Percentiles rank a stretch among this genome's conserved stretches.
These are phyloP conservation scores for Penicillium tannophilum DNA, from an alignment of 495 filamentous ascomycete genomes.

Conservation along the genomic window DNA sequence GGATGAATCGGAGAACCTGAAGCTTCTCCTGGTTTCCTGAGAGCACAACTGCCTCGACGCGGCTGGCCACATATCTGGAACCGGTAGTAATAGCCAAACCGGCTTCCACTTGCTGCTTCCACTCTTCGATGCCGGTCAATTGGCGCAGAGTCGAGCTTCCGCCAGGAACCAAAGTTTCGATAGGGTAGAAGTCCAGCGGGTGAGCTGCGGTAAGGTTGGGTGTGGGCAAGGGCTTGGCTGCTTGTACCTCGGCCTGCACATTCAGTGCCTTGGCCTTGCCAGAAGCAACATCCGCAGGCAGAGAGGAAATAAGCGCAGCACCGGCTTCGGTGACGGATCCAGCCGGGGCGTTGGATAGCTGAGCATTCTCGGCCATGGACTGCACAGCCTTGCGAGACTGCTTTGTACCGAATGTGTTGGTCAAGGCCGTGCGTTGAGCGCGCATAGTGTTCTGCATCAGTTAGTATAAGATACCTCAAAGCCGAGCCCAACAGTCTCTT, in stretches of 20 bases:
- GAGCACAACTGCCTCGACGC: conserved; percentile 58
- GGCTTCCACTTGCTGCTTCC: conserved; percentile 66
- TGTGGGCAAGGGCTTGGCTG: conserved; percentile 74
- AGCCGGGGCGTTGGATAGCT: conserved; percentile 52
- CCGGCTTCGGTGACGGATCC: conserved; percentile 57
- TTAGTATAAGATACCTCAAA: neutral
- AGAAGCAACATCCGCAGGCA: conserved; percentile 57
- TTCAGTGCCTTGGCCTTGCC: conserved; percentile 63
- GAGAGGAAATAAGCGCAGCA: conserved; percentile 61
- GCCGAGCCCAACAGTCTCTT: neutral
- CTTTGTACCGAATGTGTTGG: conserved; percentile 89
- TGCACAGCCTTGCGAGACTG: conserved; percentile 86
- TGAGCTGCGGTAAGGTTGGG: conserved; percentile 71
- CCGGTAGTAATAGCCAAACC: conserved; percentile 56
- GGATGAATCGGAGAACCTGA: conserved; percentile 61
- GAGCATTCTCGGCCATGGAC: conserved; percentile 77
- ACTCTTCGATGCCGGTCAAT: conserved; percentile 68
- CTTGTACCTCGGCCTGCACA: conserved; percentile 67
- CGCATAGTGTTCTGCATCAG: conserved; percentile 50
- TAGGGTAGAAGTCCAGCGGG: conserved; percentile 80
- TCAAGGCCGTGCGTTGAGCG: conserved; percentile 69
- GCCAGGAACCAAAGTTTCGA: conserved; percentile 63
- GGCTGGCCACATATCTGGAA: conserved; percentile 66
- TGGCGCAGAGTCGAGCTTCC: conserved; percentile 51
- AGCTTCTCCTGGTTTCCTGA: conserved; percentile 57